Evolutionary conservation across 148 eudicot species (phyloP), one percentile per base, ranked within the genome.

Genomic region (Persicaria maculosa): DNA sequence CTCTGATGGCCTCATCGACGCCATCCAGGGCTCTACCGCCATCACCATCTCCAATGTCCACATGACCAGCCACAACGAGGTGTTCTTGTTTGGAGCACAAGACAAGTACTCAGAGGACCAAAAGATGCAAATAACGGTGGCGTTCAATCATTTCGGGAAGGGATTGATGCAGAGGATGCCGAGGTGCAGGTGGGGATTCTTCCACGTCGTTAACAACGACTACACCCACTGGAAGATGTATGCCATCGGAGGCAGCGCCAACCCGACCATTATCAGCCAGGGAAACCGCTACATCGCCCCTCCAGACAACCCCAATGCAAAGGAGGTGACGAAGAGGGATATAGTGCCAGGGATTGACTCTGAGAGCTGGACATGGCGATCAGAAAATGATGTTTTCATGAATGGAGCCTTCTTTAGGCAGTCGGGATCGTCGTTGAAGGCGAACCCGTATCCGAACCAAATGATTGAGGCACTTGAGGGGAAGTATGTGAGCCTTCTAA

Each of bases 91-190:
- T 72, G 93, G 97, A 57, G 97, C 86, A 57, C 73, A 75, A 9
- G 83, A 88, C 57, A 44, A 15, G 36, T 78, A 74, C 67, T 16
- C 47, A 1, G 84, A 77, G 47, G 93, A 91, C 68, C 40, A 80
- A 48, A 76, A 85, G 4, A 88, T 91, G 97, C 97, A 91, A 74
- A 73, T 91, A 20, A 91, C 97, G 15, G 75, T 91, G 1, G 93
- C 89, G 25, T 91, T 87, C 70, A 91, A 87, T 67, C 92, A 88
- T 71, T 91, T 83, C 62, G 97, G 93, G 2, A 77, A 88, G 69
- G 92, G 93, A 10, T 76, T 91, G 61, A 79, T 82, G 10, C 93
- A 91, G 62, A 89, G 93, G 77, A 87, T 89, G 92, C 97, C 97
- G 19, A 83, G 92, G 77, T 87, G 80, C 7, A 75, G 97, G 47